Base-by-base conservation (phyloP, 1,284 basidiomycete genomes). In the Cutaneotrichosporon cavernicola region DNA sequence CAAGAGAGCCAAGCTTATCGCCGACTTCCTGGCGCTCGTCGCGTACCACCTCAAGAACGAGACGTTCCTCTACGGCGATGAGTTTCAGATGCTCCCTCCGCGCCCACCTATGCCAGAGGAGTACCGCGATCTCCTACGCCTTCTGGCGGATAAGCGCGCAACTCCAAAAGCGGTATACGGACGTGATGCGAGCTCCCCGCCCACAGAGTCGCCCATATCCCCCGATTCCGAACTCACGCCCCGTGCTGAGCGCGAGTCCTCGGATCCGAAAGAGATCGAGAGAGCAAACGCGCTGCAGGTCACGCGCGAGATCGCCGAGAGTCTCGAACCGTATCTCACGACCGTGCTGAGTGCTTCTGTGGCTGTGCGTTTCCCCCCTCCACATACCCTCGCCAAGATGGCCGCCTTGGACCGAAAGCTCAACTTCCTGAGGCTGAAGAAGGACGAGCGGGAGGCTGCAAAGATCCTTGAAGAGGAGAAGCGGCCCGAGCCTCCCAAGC, bases 51-150 rank as follows among this genome's bases (percentile, higher is more conserved):
- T 98, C 74, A 93, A 94, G 76, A 85, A 98, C 71, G 97, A 99
- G 82, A 92, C 91, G 0, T 90, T 92, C 74, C 84, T 99, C 21
- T 96, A 94, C 88, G 92, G 91, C 76, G 96, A 99, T 78, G 92
- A 91, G 56, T 87, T 92, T 62, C 90, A 94, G 69, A 89, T 89
- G 5, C 77, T 91, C 21, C 91, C 91, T 11, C 84, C 77, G 21
- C 68, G 67, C 16, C 73, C 75, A 0, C 67, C 69, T 0, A 51
- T 79, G 21, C 68, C 76, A 1, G 47, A 60, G 18, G 70, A 76
- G 61, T 77, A 77, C 60, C 69, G 69, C 51, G 73, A 77, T 34
- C 67, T 77, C 11, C 69, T 77, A 11, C 63, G 70, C 6, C 65
- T 70, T 13, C 69, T 77, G 16, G n/a, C 70, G 0, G 60, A 65